These are phyloP conservation scores for Mortierella sp. DNA, from an alignment of 371 early-diverging fungal species.

Conservation along the genomic window DNA sequence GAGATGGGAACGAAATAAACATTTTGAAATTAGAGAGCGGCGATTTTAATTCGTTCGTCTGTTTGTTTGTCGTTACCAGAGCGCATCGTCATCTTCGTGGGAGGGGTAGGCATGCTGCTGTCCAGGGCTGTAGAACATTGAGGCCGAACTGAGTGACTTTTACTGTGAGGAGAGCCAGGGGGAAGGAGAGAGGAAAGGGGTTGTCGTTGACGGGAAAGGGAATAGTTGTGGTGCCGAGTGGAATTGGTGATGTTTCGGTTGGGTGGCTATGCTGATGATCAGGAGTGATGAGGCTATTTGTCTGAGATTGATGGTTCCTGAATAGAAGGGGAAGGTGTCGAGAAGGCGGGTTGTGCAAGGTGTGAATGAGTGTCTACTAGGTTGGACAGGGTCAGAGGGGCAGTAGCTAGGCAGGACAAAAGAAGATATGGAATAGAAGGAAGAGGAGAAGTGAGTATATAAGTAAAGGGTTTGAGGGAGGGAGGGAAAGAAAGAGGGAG, in stretches of 20 bases:
- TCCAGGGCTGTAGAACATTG: not conserved
- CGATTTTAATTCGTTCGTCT: constrained; percentile 7
- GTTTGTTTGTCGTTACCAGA: not conserved
- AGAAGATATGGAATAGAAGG: not conserved
- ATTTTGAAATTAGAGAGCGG: not conserved
- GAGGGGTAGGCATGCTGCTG: constrained; percentile 1
- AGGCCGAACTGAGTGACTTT: not conserved
- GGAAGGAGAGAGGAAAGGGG: not conserved
- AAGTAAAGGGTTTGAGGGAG: not conserved
- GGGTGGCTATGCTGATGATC: constrained; percentile 11
- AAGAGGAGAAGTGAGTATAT: not conserved
- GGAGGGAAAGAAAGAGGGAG: not conserved
- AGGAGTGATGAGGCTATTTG: not conserved
- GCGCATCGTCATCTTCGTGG: not conserved
- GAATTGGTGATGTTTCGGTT: not conserved
- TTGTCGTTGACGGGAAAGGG: not conserved
- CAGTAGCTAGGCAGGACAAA: not conserved
- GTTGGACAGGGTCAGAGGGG: not conserved
- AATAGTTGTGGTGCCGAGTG: not conserved
- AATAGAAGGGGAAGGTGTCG: not conserved
- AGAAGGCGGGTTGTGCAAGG: not conserved
- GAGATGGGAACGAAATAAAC: constrained; percentile 6
- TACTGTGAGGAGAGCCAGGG: not conserved
- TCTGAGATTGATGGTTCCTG: constrained; percentile 3
- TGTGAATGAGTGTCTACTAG: not conserved